Base-by-base conservation (phyloP, 345 rosid genomes). In the Trapa bicornis region DNA sequence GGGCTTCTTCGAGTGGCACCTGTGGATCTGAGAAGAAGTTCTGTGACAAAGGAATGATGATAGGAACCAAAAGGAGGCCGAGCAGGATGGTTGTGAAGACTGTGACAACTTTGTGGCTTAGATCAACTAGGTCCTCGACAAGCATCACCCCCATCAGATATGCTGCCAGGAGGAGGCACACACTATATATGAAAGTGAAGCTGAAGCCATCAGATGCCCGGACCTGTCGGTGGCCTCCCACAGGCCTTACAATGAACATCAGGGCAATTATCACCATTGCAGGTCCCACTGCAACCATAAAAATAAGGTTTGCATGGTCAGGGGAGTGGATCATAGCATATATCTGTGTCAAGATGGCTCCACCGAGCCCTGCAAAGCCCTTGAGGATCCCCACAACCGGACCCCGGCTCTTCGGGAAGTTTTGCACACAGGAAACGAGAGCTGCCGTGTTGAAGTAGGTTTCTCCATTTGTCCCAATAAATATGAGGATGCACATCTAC, bases 281-380 rank as follows among this genome's bases (percentile, higher is more conserved):
- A 33, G 99, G 99, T 7, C 84, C 96, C 64, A 91, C 99, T 0
- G 97, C 97, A 62, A 91, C 92, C 99, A 95, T 91, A 80, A 95
- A 83, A 68, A 95, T 85, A 66, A 95, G 96, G 67, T 86, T 83
- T 13, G 96, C 96, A 0, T 82, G 89, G 65, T 91, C 84, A 7
- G 97, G 86, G 45, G 91, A 81, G 75, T 91, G 82, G 70, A 89
- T 74, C 90, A 78, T 64, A 0, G 96, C 79, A 66, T 87, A 95
- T 75, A 91, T 80, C 76, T 89, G 99, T 47, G 96, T 85, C 83
- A 91, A 79, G 66, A 91, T 89, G 22, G 99, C 98, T 14, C 99
- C 99, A n/a, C 96, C 84, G 65, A 91, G 79, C 17, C 99, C 99
- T 37, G 98, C 96, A 80, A 91, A 91, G 29, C 98, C 99, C 74